Conservation (phyloP, 2,329 filamentous ascomycete genomes). For the Exserohilum rostratum region DNA sequence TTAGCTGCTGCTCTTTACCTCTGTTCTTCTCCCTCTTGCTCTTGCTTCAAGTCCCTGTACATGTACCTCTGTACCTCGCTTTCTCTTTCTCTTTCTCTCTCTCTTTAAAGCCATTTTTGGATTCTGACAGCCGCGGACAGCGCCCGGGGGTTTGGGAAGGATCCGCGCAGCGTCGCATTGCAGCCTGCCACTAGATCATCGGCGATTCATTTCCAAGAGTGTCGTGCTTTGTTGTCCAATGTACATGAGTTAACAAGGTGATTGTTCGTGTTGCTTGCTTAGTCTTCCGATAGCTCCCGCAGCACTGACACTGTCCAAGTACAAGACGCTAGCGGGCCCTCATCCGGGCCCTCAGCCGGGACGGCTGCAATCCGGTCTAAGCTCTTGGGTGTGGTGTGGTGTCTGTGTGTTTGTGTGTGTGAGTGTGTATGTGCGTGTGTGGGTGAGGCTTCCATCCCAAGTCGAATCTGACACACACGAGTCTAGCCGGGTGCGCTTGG, state of each 20-base stretch:
- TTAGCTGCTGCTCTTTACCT: no score
- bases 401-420: no score
- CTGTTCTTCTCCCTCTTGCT: background rate
- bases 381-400: background rate
- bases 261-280: constrained; percentile 4
- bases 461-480: no score
- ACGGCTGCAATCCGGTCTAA: background rate
- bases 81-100: background rate
- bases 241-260: background rate
- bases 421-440: background rate
- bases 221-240: background rate
- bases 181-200: constrained; percentile 6
- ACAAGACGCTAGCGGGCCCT: constrained; percentile 5
- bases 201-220: constrained; percentile 2
- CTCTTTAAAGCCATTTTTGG: background rate
- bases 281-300: constrained; percentile 10
- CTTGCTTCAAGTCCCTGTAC: background rate
- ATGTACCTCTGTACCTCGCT: background rate
- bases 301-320: constrained; percentile 5
- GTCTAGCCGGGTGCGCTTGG: no score
- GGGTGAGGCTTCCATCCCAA: no score
- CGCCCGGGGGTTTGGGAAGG: background rate
- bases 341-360: constrained; percentile 2
- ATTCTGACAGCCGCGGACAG: constrained; percentile 3
- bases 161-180: constrained; percentile 8